A percentile compares a stretch with the other conserved stretches of the same genome.
These are phyloP conservation scores for Fraxinus paxiana DNA, from an alignment of 305 asterid species.

Conservation along the genomic window DNA sequence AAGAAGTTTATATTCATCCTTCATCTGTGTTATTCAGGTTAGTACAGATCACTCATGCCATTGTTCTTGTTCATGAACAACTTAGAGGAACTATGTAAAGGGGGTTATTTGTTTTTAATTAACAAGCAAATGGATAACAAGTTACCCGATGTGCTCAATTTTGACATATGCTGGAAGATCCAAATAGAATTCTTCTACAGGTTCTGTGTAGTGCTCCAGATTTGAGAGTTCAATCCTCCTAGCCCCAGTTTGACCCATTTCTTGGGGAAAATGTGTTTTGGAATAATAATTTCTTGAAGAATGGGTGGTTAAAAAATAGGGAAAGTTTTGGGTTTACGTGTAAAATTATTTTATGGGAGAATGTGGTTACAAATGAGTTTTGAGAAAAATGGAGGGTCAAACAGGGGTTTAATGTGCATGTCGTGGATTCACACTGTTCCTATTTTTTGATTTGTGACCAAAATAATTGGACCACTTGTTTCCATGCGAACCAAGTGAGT, in stretches of 20 bases:
- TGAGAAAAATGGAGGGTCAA: neutral
- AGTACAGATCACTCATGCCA: slow-evolving; percentile 6
- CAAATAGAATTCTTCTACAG: neutral
- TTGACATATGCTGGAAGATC: neutral
- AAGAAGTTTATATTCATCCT: slow-evolving; percentile 92
- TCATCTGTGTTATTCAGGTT: slow-evolving; percentile 95
- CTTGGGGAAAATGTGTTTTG: neutral
- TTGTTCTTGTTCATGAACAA: slow-evolving; percentile 4
- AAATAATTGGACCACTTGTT: neutral
- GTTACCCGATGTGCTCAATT: neutral
- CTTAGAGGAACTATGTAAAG: neutral
- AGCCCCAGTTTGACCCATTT: neutral
- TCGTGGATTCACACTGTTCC: neutral
- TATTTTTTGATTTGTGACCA: neutral
- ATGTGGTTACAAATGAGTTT: neutral
- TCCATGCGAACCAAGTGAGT: neutral
- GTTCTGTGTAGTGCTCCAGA: neutral
- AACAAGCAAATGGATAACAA: neutral
- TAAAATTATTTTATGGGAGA: too few relatives aligned
- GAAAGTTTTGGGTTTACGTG: neutral
- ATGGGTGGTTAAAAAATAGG: neutral
- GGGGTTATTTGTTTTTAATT: neutral
- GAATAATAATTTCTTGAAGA: neutral
- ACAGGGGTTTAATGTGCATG: neutral
- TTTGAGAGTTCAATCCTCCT: neutral